Evolutionary conservation across 768 basidiomycete species (phyloP), one percentile per base, ranked within the genome.

Genomic region (Holtermannia corniformis): DNA sequence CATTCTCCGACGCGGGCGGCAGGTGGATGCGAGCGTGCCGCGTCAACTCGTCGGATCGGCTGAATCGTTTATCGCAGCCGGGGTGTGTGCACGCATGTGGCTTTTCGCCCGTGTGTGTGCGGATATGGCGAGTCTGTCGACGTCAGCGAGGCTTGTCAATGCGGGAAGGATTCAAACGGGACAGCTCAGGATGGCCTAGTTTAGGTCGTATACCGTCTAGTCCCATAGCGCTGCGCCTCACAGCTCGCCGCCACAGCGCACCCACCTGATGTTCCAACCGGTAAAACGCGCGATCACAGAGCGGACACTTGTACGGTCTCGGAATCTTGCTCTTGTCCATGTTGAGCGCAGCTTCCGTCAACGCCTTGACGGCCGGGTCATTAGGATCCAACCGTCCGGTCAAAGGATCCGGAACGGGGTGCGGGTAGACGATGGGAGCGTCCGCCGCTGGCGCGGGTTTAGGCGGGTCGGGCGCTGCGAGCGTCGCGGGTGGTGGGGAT

Each of bases 101-200:
- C 63, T 95, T 96, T 75, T 99, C 93, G 65, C 93, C 93, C 0
- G 93, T 99, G 72, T 99, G 93, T 0, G 92, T 99, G 55, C 93
- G 85, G 50, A 96, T 95, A 68, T 99, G 93, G 57, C 93, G 85
- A 19, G 93, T 99, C 88, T 97, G 72, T 0, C 28, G 47, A 26
- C 19, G 14, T 49, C 24, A 11, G 14, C 28, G 5, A 32, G 7
- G 21, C 12, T n/a, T n/a, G n/a, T n/a, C n/a, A n/a, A n/a, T n/a
- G n/a, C n/a, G n/a, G n/a, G n/a, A n/a, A n/a, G n/a, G n/a, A n/a
- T n/a, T n/a, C n/a, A 51, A 41, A 57, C 37, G 24, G 22, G 47
- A 16, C 44, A 23, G 27, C 23, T 56, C 47, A 64, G 61, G 52
- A 51, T 22, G 42, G 50, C 27, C 41, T 40, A 49, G 12, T 41